phyloP scores from a whole-genome alignment of 768 basidiomycete genomes.

The Kwoniella dendrophila region DNA sequence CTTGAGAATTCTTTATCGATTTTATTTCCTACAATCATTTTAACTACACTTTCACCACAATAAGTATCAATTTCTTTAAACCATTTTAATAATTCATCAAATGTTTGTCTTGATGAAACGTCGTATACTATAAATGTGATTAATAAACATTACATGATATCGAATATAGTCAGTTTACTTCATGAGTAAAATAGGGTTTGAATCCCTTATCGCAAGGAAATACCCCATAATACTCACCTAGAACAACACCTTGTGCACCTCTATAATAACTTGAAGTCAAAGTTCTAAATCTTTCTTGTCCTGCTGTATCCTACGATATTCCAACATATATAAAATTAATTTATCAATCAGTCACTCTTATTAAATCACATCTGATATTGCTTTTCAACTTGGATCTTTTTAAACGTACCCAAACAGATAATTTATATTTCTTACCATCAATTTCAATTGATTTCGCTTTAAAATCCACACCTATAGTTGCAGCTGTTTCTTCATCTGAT shows the following conservation, averaged over 20 bases:
- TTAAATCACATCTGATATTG: neutral
- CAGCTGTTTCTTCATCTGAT: constrained; percentile 63
- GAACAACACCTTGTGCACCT: constrained; percentile 60
- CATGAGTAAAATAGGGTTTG: neutral
- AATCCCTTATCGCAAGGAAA: too few relatives aligned
- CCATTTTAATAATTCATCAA: constrained; percentile 93
- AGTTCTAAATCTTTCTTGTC: constrained; percentile 94
- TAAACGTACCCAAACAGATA: constrained; percentile 95
- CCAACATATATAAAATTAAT: neutral
- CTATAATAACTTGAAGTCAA: constrained; percentile 95
- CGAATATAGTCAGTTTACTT: neutral
- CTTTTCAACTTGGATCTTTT: neutral
- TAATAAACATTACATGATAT: neutral
- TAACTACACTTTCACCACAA: constrained; percentile 78
- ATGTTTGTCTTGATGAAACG: constrained; percentile 86
- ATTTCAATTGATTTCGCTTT: constrained; percentile 56
- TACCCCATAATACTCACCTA: constrained; percentile 56
- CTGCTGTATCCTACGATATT: constrained; percentile 83
- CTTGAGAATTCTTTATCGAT: constrained; percentile 95
- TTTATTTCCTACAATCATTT: constrained; percentile 90
- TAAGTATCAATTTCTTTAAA: constrained; percentile 88
- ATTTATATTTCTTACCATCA: constrained; percentile 62
- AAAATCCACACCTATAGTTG: constrained; percentile 58
- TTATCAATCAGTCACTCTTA: neutral
- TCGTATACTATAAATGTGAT: constrained; percentile 78